phyloP scores from a whole-genome alignment of 176 grass and related monocot genomes.

The Saccharum spontaneum region DNA sequence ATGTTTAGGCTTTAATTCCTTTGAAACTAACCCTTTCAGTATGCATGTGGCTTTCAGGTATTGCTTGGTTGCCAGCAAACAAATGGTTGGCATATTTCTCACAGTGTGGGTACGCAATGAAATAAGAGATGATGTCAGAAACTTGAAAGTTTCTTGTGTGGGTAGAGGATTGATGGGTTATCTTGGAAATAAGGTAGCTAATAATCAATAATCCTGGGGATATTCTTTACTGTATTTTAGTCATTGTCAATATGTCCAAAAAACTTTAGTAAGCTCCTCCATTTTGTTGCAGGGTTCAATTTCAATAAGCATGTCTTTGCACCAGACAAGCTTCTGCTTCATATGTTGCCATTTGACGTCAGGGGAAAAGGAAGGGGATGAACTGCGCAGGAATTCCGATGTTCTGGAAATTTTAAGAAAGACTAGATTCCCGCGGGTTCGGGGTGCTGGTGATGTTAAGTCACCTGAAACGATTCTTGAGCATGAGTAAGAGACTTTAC shows the following conservation, averaged over 20 bases:
- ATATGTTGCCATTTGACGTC: constrained; percentile 85
- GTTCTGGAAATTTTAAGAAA: constrained; percentile 85
- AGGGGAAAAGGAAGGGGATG: constrained; percentile 88
- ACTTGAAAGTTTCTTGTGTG: constrained; percentile 91
- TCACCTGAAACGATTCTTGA: constrained; percentile 81
- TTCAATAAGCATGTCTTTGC: constrained; percentile 91
- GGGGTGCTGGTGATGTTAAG: constrained; percentile 45
- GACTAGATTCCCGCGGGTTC: constrained; percentile 69
- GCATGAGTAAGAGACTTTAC: constrained; percentile 63
- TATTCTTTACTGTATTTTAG: constrained; percentile 7
- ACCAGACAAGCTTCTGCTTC: constrained; percentile 91
- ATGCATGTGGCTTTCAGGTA: constrained; percentile 49
- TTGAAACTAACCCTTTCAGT: constrained; percentile 11
- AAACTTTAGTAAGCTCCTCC: constrained; percentile 13
- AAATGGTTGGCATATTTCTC: constrained; percentile 96
- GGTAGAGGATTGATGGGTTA: constrained; percentile 95
- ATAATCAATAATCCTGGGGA: not conserved
- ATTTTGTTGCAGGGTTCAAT: constrained; percentile 66
- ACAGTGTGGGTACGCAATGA: constrained; percentile 77
- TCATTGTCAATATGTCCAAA: constrained; percentile 1
- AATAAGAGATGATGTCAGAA: constrained; percentile 72
- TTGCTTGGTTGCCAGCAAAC: constrained; percentile 91
- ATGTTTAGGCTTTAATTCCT: constrained; percentile 1
- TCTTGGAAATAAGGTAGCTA: constrained; percentile 87
- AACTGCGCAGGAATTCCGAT: constrained; percentile 79